Percentiles rank a stretch among this genome's conserved stretches.
Evolutionary conservation across 257 asterid genomes (phyloP).

Genomic region (Anisodus tanguticus): DNA sequence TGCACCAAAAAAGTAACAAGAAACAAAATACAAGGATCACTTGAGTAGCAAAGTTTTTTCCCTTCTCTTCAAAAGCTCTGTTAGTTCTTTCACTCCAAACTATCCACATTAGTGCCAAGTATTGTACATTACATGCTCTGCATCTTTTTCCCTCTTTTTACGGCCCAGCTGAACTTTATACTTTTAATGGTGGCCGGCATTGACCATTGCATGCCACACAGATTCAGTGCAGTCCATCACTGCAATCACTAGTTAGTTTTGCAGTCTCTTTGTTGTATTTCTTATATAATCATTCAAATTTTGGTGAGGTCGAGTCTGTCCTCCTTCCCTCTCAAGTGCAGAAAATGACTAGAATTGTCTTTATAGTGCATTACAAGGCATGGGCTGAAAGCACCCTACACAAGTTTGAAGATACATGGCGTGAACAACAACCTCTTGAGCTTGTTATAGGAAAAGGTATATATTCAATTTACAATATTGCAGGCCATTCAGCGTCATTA

Average conservation of each 20-base stretch:
- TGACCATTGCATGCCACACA: slow-evolving; percentile 2
- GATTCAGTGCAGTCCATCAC: slow-evolving; percentile 12
- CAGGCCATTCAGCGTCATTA: neutral
- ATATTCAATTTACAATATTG: slow-evolving; percentile 27
- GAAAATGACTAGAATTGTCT: slow-evolving; percentile 28
- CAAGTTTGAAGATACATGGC: slow-evolving; percentile 98
- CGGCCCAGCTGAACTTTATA: neutral
- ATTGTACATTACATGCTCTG: neutral
- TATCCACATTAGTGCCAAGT: neutral
- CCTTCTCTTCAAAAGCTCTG: neutral
- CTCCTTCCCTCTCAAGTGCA: slow-evolving; percentile 21
- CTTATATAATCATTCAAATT: neutral
- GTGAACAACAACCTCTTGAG: slow-evolving; percentile 91
- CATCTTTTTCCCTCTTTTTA: neutral
- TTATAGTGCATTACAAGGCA: slow-evolving; percentile 87
- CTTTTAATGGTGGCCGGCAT: neutral
- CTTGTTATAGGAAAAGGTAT: slow-evolving; percentile 90
- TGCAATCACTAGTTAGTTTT: neutral
- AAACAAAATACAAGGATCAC: neutral
- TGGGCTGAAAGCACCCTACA: slow-evolving; percentile 90
- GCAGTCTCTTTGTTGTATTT: neutral
- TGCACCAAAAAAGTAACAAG: neutral
- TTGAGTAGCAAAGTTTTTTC: neutral
- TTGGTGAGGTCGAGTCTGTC: neutral
- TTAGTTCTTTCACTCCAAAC: neutral